A percentile compares a stretch with the other conserved stretches of the same genome.
Evolutionary conservation across 2,329 filamentous ascomycete species (phyloP).

Genomic region (Arachnomyces sp.): DNA sequence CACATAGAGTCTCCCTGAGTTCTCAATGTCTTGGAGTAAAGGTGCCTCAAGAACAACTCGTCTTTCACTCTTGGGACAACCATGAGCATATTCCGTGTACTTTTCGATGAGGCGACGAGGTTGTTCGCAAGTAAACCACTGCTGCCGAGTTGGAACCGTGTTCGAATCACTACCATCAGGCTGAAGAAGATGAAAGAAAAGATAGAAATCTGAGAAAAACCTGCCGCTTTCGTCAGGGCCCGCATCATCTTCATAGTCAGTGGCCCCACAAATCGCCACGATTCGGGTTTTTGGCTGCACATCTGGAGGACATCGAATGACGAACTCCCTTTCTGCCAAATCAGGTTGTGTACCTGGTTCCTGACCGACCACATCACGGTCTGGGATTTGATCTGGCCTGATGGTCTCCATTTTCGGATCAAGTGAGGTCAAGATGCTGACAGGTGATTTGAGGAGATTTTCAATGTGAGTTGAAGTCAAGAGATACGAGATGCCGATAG

Average conservation of each 20-base stretch:
- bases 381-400: too few relatives aligned
- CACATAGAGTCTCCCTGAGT: constrained; percentile 8
- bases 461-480: too few relatives aligned
- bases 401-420: too few relatives aligned
- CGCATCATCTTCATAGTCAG: neutral
- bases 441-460: too few relatives aligned
- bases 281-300: neutral
- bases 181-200: neutral
- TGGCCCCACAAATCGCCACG: neutral
- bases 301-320: neutral
- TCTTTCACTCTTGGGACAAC: constrained; percentile 7
- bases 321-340: neutral
- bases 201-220: constrained; percentile 1
- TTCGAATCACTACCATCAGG: neutral
- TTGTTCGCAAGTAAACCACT: constrained; percentile 10
- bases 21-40: constrained; percentile 5
- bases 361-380: too few relatives aligned
- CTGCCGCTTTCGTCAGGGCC: neutral
- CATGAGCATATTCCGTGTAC: constrained; percentile 12
- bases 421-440: too few relatives aligned
- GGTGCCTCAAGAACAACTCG: constrained; percentile 10
- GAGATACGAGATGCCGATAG: too few relatives aligned
- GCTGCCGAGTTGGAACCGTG: neutral
- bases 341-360: too few relatives aligned
- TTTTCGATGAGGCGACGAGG: constrained; percentile 10